These are phyloP conservation scores for Chiua virens DNA, from an alignment of 768 basidiomycete genomes.

Conservation along the genomic window DNA sequence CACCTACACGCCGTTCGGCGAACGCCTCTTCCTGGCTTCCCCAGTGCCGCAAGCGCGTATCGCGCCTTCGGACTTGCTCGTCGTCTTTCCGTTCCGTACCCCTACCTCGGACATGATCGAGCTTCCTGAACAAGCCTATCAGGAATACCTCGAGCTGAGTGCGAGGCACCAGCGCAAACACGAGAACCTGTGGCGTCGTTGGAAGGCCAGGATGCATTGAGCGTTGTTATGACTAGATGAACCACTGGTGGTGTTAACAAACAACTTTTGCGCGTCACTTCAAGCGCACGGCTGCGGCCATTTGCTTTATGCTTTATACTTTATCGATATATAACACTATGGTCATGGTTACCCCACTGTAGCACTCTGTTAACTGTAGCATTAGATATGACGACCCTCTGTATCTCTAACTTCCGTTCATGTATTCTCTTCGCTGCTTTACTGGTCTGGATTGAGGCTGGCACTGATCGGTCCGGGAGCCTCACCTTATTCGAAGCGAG, in stretches of 20 bases:
- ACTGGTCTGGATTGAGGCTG: too few relatives aligned
- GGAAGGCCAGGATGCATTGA: constrained; percentile 34
- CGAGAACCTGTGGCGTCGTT: constrained; percentile 59
- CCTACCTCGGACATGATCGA: constrained; percentile 58
- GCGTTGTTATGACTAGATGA: neutral
- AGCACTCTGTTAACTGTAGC: constrained; percentile 17
- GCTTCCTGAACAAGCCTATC: constrained; percentile 58
- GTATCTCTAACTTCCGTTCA: constrained; percentile 17
- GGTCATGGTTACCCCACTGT: constrained; percentile 7
- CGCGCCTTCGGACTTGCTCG: constrained; percentile 54
- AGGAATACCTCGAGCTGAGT: constrained; percentile 55
- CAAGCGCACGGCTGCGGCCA: neutral
- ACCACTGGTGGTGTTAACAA: neutral
- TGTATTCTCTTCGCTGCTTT: constrained; percentile 10
- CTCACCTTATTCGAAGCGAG: too few relatives aligned
- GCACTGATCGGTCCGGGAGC: too few relatives aligned
- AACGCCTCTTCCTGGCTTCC: constrained; percentile 63
- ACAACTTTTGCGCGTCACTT: neutral
- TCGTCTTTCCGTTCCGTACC: constrained; percentile 44
- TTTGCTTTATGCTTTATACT: neutral
- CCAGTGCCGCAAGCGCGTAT: constrained; percentile 64
- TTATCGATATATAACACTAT: neutral
- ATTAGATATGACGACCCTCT: constrained; percentile 13
- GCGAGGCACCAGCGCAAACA: constrained; percentile 53
- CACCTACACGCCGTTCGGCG: constrained; percentile 63